Evolutionary conservation across 495 filamentous ascomycete species (phyloP).

Genomic region (Oleoguttula mirabilis): DNA sequence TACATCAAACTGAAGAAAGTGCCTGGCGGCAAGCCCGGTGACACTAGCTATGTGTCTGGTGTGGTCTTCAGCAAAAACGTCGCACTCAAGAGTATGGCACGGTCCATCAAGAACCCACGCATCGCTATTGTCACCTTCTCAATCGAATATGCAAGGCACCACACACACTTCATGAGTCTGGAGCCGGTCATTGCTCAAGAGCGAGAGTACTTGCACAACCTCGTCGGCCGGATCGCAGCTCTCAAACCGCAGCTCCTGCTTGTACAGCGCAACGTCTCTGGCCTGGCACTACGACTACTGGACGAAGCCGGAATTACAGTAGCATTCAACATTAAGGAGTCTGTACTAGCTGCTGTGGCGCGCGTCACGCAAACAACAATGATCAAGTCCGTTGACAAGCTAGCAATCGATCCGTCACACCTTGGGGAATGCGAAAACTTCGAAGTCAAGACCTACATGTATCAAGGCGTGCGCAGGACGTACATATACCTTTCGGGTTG

Average conservation of each 20-base stretch:
- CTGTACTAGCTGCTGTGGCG: constrained; percentile 88
- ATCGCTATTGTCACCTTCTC: constrained; percentile 92
- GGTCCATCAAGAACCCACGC: constrained; percentile 69
- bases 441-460: constrained; percentile 88
- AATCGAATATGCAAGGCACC: constrained; percentile 89
- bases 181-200: constrained; percentile 96
- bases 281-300: constrained; percentile 76
- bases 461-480: constrained; percentile 72
- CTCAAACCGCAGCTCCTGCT: constrained; percentile 74
- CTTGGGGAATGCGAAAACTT: constrained; percentile 74
- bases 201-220: constrained; percentile 82
- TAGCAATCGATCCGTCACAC: constrained; percentile 66
- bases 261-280: constrained; percentile 81
- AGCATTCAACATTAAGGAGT: constrained; percentile 88
- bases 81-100: constrained; percentile 87
- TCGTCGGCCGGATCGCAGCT: constrained; percentile 82
- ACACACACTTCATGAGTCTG: constrained; percentile 95
- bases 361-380: constrained; percentile 81
- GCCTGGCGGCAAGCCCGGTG: constrained; percentile 73
- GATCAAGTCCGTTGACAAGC: constrained; percentile 90
- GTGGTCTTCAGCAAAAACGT: constrained; percentile 96
- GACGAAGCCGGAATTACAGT: constrained; percentile 81
- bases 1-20: constrained; percentile 98
- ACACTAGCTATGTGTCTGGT: constrained; percentile 89
- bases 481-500: constrained; percentile 94